A percentile compares a stretch with the other conserved stretches of the same genome.
Evolutionary conservation across 2,329 filamentous ascomycete genomes (phyloP).

Genomic region (Diplocarpon rosae): DNA sequence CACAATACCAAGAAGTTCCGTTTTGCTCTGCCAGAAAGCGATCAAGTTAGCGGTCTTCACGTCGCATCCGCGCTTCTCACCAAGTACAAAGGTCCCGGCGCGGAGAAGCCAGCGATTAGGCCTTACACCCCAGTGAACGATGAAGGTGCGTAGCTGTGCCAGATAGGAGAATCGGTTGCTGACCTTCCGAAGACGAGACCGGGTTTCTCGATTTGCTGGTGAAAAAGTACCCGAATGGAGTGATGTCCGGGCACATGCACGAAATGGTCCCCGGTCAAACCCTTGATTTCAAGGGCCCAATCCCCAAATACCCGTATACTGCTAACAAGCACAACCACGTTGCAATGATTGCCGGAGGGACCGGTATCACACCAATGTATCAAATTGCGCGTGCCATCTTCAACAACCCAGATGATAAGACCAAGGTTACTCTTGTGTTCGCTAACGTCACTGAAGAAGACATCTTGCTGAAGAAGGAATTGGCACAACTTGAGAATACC

Average conservation of each 20-base stretch:
- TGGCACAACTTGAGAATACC: conserved; percentile 80
- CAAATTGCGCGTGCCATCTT: conserved; percentile 87
- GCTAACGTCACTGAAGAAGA: conserved; percentile 85
- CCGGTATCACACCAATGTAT: conserved; percentile 96
- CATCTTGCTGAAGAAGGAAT: conserved; percentile 80
- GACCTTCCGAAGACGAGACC: conserved; percentile 44
- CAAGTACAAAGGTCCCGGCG: conserved; percentile 76
- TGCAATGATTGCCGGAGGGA: conserved; percentile 81
- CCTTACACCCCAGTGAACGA: conserved; percentile 91
- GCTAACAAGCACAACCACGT: conserved; percentile 91
- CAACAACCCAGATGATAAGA: conserved; percentile 93
- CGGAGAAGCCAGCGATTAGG: conserved; percentile 75
- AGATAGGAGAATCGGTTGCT: conserved; percentile 6
- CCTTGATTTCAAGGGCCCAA: conserved; percentile 87
- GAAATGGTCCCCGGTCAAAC: conserved; percentile 69
- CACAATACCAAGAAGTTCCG: conserved; percentile 91
- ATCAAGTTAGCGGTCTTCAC: conserved; percentile 72
- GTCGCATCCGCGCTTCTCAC: conserved; percentile 83
- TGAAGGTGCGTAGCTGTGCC: conserved; percentile 43
- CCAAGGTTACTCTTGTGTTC: conserved; percentile 91
- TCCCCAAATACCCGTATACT: conserved; percentile 86
- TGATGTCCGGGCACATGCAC: conserved; percentile 87
- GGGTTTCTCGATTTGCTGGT: conserved; percentile 83
- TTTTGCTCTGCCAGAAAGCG: conserved; percentile 75
- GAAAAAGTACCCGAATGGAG: conserved; percentile 82